Evolutionary conservation across 208 protist genomes (phyloP).

Genomic region (Trypanosoma caninum): DNA sequence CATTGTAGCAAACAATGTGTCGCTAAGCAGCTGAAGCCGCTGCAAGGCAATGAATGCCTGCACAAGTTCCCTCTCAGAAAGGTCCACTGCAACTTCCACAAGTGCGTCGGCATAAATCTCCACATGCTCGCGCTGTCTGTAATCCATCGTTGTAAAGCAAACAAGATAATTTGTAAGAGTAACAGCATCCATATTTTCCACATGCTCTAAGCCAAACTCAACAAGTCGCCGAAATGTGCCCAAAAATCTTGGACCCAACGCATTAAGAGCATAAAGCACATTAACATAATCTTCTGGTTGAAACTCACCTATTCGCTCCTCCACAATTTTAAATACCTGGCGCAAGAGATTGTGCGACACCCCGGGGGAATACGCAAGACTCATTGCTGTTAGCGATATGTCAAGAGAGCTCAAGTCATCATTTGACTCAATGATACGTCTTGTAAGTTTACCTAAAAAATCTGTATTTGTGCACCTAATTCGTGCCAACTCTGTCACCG

Average conservation of each 20-base stretch:
- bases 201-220: slow-evolving; percentile 60
- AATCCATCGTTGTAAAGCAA: slow-evolving; percentile 60
- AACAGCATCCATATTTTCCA: slow-evolving; percentile 75
- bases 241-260: slow-evolving; percentile 50
- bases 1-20: slow-evolving; percentile 63
- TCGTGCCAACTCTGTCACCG: slow-evolving; percentile 59
- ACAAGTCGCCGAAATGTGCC: slow-evolving; percentile 59
- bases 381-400: slow-evolving; percentile 35
- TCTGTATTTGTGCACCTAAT: slow-evolving; percentile 60
- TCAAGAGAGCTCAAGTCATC: slow-evolving; percentile 68
- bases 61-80: slow-evolving; percentile 64
- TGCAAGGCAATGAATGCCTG: slow-evolving; percentile 71
- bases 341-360: slow-evolving; percentile 52
- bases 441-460: slow-evolving; percentile 52
- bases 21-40: slow-evolving; percentile 59
- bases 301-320: slow-evolving; percentile 51
- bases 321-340: slow-evolving; percentile 37
- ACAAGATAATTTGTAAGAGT: slow-evolving; percentile 69
- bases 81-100: slow-evolving; percentile 62
- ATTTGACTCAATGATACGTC: slow-evolving; percentile 39
- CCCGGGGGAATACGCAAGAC: slow-evolving; percentile 46
- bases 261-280: slow-evolving; percentile 41
- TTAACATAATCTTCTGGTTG: slow-evolving; percentile 79
- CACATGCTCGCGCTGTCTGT: slow-evolving; percentile 65
- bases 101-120: slow-evolving; percentile 87